A percentile compares a stretch with the other conserved stretches of the same genome.
phyloP scores from a whole-genome alignment of 441 rosid genomes.

The Adansonia gregorii region DNA sequence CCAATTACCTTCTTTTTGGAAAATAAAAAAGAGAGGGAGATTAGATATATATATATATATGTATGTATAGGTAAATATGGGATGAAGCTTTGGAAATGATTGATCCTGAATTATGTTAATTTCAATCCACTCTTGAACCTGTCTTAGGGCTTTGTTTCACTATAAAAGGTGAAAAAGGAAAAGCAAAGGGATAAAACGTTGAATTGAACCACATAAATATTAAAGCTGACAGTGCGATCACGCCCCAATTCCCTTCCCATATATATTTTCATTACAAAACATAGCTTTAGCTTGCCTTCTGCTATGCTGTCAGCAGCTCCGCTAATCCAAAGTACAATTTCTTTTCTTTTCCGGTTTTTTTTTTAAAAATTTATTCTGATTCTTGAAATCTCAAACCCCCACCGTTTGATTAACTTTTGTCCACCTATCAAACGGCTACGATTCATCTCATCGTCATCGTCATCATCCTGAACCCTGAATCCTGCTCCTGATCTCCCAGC shows the following conservation, averaged over 20 bases:
- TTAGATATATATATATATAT: too few species aligned
- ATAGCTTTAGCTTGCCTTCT: background rate
- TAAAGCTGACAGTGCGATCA: constrained; percentile 29
- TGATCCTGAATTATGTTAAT: background rate
- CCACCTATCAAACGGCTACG: background rate
- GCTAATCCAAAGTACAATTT: background rate
- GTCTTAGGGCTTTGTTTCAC: constrained; percentile 13
- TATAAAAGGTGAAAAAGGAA: background rate
- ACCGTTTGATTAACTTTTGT: constrained; percentile 9
- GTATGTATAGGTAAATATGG: background rate
- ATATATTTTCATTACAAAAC: background rate
- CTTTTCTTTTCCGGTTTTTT: too few species aligned
- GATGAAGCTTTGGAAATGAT: constrained; percentile 16
- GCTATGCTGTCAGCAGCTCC: background rate
- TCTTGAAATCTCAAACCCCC: background rate
- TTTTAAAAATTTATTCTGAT: background rate
- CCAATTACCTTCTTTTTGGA: too few species aligned
- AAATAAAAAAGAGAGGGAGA: too few species aligned
- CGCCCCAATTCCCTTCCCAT: constrained; percentile 18
- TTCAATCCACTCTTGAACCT: background rate
- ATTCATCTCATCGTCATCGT: background rate
- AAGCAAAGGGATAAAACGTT: constrained; percentile 10
- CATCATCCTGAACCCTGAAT: background rate
- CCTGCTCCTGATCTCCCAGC: background rate
- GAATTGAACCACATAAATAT: constrained; percentile 8